Evolutionary conservation across 2,329 filamentous ascomycete species (phyloP).

Genomic region (Colletotrichum tofieldiae): DNA sequence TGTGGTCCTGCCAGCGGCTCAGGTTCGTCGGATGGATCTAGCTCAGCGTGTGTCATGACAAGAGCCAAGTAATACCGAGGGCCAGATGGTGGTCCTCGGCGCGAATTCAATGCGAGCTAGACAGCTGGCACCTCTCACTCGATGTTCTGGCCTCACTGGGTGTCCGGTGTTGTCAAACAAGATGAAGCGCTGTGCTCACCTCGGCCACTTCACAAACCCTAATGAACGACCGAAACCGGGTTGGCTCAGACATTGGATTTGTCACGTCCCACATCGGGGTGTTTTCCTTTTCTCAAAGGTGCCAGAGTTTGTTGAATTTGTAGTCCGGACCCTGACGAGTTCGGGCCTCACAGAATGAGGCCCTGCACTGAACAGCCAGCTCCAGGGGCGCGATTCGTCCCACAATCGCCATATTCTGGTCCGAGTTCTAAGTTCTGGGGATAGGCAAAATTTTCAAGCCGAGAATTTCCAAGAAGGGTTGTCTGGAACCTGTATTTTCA

Average conservation of each 20-base stretch:
- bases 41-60: background rate
- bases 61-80: background rate
- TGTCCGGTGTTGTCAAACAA: background rate
- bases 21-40: conserved; percentile 24
- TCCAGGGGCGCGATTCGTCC: background rate
- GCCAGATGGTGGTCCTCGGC: background rate
- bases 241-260: conserved; percentile 18
- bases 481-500: background rate
- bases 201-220: conserved; percentile 7
- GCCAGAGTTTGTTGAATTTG: background rate
- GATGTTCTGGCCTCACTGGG: background rate
- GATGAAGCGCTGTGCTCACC: background rate
- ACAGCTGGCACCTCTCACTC: conserved; percentile 11
- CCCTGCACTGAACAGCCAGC: background rate
- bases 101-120: background rate
- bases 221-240: conserved; percentile 3
- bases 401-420: background rate
- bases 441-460: background rate
- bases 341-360: background rate
- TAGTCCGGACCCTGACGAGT: background rate
- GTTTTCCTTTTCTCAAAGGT: background rate
- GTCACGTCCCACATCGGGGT: conserved; percentile 5
- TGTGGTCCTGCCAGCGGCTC: background rate
- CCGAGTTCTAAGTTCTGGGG: background rate
- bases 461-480: conserved; percentile 4